These are phyloP conservation scores for Flagelloscypha sp. DNA, from an alignment of 768 basidiomycete genomes.

Conservation along the genomic window DNA sequence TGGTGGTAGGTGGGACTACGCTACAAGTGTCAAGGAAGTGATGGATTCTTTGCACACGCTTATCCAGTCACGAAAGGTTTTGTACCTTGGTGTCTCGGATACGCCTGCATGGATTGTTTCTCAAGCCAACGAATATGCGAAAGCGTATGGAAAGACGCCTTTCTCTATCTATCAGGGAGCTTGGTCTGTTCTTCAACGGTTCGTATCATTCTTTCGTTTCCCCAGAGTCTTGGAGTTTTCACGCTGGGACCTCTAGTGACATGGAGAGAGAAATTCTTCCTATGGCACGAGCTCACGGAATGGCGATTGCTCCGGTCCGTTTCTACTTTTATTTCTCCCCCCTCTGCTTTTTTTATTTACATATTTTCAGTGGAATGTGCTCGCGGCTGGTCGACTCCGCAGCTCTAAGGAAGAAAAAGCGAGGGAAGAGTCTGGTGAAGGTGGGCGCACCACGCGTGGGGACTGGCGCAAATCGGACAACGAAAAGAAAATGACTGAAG, in stretches of 20 bases:
- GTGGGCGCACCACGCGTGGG: constrained; percentile 23
- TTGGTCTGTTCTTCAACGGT: constrained; percentile 27
- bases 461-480: constrained; percentile 28
- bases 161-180: constrained; percentile 39
- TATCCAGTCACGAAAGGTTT: constrained; percentile 34
- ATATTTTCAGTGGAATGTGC: constrained; percentile 29
- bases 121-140: constrained; percentile 34
- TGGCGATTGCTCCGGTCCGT: too few relatives aligned
- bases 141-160: constrained; percentile 31
- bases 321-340: too few relatives aligned
- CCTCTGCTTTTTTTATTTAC: constrained; percentile 20
- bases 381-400: constrained; percentile 19
- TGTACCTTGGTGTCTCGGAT: constrained; percentile 29
- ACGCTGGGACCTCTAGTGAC: too few relatives aligned
- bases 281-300: constrained; percentile 16
- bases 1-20: constrained; percentile 40
- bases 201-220: constrained; percentile 12
- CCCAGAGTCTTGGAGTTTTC: too few relatives aligned
- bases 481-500: constrained; percentile 23
- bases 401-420: constrained; percentile 22
- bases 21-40: constrained; percentile 36
- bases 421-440: constrained; percentile 21
- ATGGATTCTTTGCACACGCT: constrained; percentile 37
- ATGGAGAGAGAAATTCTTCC: constrained; percentile 41
- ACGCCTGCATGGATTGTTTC: constrained; percentile 31